A percentile compares a stretch with the other conserved stretches of the same genome.
Conservation (phyloP, 164 flowering plant species). For the Umbellularia californica region DNA sequence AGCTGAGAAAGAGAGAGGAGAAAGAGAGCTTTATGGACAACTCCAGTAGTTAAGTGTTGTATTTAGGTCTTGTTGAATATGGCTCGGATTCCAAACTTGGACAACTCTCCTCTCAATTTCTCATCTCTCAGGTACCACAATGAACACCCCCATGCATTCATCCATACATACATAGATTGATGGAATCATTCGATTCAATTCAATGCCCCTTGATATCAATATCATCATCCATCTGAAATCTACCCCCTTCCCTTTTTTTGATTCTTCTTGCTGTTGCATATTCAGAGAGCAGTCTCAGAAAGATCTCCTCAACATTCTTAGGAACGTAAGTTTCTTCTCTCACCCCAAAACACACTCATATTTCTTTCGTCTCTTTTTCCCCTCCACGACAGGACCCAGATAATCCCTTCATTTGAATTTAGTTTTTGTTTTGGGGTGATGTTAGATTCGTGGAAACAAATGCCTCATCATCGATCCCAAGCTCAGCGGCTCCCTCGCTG, state of each 20-base stretch:
- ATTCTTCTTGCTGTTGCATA: not conserved
- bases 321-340: slow-evolving; percentile 45
- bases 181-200: too few species aligned
- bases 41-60: too few species aligned
- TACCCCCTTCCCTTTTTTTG: not conserved
- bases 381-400: too few species aligned
- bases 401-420: too few species aligned
- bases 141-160: not conserved
- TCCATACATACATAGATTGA: not conserved
- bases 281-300: slow-evolving; percentile 83
- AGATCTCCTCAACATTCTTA: slow-evolving; percentile 76
- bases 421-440: not conserved
- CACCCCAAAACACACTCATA: too few species aligned
- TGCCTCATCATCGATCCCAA: slow-evolving; percentile 85
- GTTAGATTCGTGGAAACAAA: slow-evolving; percentile 80
- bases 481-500: slow-evolving; percentile 83
- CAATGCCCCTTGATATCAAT: too few species aligned
- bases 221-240: too few species aligned
- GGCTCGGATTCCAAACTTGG: slow-evolving; percentile 90
- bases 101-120: slow-evolving; percentile 77
- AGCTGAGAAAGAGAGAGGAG: too few species aligned
- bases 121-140: slow-evolving; percentile 38
- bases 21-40: too few species aligned
- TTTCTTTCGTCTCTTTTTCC: too few species aligned
- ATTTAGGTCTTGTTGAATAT: slow-evolving; percentile 18